phyloP scores from a whole-genome alignment of 345 rosid species.

The Moricandia arvensis region DNA sequence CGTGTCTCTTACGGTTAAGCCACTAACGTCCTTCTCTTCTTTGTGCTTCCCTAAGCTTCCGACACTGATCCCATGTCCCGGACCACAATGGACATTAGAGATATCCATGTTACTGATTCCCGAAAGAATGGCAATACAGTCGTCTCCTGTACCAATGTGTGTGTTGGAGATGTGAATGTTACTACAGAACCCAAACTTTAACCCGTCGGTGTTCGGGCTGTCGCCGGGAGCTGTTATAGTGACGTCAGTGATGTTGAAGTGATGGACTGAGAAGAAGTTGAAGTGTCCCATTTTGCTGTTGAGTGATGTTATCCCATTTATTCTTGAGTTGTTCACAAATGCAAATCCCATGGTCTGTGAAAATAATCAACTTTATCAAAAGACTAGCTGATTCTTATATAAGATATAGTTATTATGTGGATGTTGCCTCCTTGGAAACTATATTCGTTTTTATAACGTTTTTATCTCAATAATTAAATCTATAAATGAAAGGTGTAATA shows the following conservation, averaged over 20 bases:
- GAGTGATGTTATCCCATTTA: too few relatives aligned
- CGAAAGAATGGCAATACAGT: background rate
- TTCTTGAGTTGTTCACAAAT: too few relatives aligned
- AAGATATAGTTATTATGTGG: background rate
- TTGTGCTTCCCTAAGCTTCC: background rate
- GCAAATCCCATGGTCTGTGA: background rate
- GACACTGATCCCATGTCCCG: background rate
- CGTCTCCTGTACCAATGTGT: background rate
- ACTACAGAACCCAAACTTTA: background rate
- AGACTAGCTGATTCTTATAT: background rate
- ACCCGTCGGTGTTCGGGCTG: background rate
- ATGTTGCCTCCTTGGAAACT: background rate
- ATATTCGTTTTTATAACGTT: background rate
- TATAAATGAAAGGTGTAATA: too few relatives aligned
- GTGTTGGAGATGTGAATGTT: background rate
- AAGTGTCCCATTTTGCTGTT: too few relatives aligned
- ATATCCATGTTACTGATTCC: background rate
- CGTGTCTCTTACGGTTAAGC: background rate
- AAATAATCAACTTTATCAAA: background rate
- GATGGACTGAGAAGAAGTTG: background rate
- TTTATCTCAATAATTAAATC: too few relatives aligned
- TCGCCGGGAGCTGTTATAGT: background rate
- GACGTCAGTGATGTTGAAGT: background rate
- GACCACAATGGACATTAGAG: background rate
- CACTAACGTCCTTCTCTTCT: background rate